Percentiles rank a stretch among this genome's conserved stretches.
These are phyloP conservation scores for Calonectria pseudoturangicola DNA, from an alignment of 2,329 filamentous ascomycete genomes.

Conservation along the genomic window DNA sequence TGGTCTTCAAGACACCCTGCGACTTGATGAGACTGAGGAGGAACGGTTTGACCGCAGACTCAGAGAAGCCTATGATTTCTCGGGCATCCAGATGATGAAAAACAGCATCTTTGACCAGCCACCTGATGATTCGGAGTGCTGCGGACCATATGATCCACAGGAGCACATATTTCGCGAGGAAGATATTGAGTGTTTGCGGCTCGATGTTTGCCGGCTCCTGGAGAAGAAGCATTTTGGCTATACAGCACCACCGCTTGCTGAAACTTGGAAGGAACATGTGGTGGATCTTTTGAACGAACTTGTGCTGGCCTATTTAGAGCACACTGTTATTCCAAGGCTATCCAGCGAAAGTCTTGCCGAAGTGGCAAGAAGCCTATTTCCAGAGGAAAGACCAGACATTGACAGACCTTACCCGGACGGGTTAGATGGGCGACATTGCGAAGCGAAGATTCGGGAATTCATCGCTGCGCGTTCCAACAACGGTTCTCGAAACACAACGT, in stretches of 20 bases:
- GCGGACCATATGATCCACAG: not conserved
- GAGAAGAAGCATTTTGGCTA: not conserved
- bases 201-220: not conserved
- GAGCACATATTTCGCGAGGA: constrained; percentile 1
- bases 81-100: not conserved
- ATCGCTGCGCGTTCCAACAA: not conserved
- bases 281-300: constrained; percentile 6
- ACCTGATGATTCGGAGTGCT: not conserved
- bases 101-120: not conserved
- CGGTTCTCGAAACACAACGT: not conserved
- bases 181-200: not conserved
- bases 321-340: not conserved
- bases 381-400: not conserved
- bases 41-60: constrained; percentile 1
- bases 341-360: not conserved
- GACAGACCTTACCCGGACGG: not conserved
- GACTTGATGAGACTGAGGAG: not conserved
- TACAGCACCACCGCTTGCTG: not conserved
- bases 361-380: not conserved
- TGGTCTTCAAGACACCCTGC: not conserved
- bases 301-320: not conserved
- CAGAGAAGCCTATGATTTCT: not conserved
- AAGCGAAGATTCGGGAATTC: not conserved
- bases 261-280: not conserved
- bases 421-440: not conserved